Evolutionary conservation across 331 rosid species (phyloP), one percentile per base, ranked within the genome.

Genomic region (Quercus phellos): DNA sequence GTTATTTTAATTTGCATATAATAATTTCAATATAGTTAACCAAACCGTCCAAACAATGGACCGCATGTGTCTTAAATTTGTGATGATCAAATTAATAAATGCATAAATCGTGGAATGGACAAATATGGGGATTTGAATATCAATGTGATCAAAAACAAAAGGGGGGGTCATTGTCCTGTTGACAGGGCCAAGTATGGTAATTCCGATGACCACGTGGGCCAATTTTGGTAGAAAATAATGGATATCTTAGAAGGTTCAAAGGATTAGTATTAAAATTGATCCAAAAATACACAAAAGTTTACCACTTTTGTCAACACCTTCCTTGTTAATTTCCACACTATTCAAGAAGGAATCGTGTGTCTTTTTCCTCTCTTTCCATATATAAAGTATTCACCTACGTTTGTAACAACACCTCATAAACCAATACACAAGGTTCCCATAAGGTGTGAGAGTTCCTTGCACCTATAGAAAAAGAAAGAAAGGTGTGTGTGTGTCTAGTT

Each of bases 311-410:
- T 63, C 42, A 35, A 4, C 43, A 59, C 34, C 26, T 63, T 29
- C 46, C 70, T 29, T 29, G 4, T 29, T 63, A 1, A 21, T 12
- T 19, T 58, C 30, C 51, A 18, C 17, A 32, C 26, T 54, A 3
- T 66, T 73, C 81, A 59, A 22, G 77, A 84, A 55, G 1, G 71
- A 74, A 70, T 82, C 35, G 73, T 55, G 79, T 46, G 72, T 70
- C 74, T 14, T 21, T 8, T 16, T 59, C 26, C 10, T 51, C 13
- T 46, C 4, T n/a, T 53, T 27, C 6, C 43, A 0, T 29, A 83
- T 16, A 80, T 30, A 59, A 11, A 26, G 27, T 43, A 26, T 13
- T 42, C 43, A 38, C 54, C 26, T 34, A n/a, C 53, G 50, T 21
- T 66, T 38, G 0, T 38, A 38, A 46, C 16, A 46, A 12, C 4